phyloP scores from a whole-genome alignment of 1,284 basidiomycete species.

The Ganoderma multipileum region DNA sequence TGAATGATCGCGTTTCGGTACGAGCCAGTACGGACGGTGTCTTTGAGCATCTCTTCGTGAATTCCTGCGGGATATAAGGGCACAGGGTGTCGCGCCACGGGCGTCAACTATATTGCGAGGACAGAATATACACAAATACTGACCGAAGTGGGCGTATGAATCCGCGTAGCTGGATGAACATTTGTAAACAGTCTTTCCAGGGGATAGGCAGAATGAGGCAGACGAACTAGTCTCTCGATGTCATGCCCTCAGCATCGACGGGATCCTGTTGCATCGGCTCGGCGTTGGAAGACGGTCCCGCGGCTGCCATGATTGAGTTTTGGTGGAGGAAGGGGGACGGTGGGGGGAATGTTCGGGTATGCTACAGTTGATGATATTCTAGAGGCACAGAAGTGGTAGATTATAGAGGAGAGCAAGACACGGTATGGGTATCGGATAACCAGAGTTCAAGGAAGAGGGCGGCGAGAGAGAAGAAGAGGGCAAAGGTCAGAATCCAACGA shows the following conservation, averaged over 20 bases:
- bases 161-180: constrained; percentile 74
- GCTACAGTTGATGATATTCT: constrained; percentile 23
- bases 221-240: constrained; percentile 84
- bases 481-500: not conserved
- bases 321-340: not conserved
- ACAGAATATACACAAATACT: constrained; percentile 33
- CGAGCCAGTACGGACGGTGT: constrained; percentile 92
- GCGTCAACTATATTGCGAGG: not conserved
- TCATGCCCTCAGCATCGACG: constrained; percentile 55
- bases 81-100: constrained; percentile 16
- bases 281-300: constrained; percentile 47
- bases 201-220: constrained; percentile 30
- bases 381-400: not conserved
- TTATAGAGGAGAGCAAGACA: not conserved
- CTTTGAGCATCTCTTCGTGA: constrained; percentile 99
- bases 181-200: constrained; percentile 38
- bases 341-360: constrained; percentile 11
- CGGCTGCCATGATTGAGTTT: constrained; percentile 48
- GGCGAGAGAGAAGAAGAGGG: not conserved
- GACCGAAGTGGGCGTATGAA: constrained; percentile 95
- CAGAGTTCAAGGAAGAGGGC: not conserved
- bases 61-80: constrained; percentile 59
- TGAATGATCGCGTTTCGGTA: constrained; percentile 96
- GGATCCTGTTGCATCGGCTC: constrained; percentile 36
- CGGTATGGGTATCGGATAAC: constrained; percentile 2